A percentile compares a stretch with the other conserved stretches of the same genome.
Evolutionary conservation across 805 yeast species (phyloP).

Genomic region (Barnettozyma siamensis): DNA sequence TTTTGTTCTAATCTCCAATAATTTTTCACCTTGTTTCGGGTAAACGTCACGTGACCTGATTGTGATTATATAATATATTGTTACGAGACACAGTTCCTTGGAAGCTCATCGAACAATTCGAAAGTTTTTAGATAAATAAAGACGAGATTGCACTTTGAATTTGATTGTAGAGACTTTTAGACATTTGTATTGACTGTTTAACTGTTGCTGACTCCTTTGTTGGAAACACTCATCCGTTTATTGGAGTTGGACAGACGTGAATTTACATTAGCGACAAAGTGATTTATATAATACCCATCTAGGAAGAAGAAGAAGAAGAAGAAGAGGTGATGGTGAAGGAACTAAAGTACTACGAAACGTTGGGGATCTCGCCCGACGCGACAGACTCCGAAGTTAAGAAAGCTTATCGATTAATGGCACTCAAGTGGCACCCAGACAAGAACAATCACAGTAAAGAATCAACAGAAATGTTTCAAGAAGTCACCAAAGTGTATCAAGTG

Average conservation of each 20-base stretch:
- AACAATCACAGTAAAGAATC: constrained; percentile 74
- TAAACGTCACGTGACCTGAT: too few species aligned
- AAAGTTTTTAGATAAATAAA: neutral
- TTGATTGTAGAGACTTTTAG: too few species aligned
- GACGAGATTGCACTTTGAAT: too few species aligned
- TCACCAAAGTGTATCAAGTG: constrained; percentile 80
- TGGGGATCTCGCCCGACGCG: constrained; percentile 47
- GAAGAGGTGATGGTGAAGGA: constrained; percentile 57
- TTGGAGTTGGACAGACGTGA: too few species aligned
- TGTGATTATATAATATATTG: neutral
- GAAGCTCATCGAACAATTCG: neutral
- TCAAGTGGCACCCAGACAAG: constrained; percentile 81
- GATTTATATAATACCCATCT: too few species aligned
- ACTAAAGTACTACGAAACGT: constrained; percentile 54
- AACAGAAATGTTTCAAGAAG: constrained; percentile 88
- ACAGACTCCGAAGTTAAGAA: constrained; percentile 44
- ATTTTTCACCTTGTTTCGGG: too few species aligned
- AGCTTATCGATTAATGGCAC: constrained; percentile 52
- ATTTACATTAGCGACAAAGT: too few species aligned
- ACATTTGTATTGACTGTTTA: too few species aligned
- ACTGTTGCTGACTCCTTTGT: too few species aligned
- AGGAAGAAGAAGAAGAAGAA: neutral
- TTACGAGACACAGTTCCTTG: neutral
- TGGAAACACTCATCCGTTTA: too few species aligned
- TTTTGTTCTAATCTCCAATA: neutral